Percentiles rank a stretch among this genome's conserved stretches.
Conservation (phyloP, 257 asterid genomes). For the Solanum virginianum region DNA sequence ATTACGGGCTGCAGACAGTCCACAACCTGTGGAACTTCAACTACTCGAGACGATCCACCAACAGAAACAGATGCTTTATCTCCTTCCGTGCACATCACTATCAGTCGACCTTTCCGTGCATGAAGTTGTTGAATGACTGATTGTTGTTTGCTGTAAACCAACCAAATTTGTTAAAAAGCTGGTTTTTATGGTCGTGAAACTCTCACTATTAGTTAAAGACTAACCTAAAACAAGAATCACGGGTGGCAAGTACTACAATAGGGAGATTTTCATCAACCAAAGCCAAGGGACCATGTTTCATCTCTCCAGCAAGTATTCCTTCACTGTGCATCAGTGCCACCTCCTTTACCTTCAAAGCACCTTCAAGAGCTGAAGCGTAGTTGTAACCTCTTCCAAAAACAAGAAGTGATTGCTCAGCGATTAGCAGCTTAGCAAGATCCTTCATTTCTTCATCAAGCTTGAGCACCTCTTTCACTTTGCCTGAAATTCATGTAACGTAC, state of each 20-base stretch:
- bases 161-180: neutral
- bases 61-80: conserved; percentile 68
- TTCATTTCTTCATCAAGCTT: conserved; percentile 87
- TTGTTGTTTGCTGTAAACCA: conserved; percentile 72
- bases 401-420: conserved; percentile 88
- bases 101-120: conserved; percentile 92
- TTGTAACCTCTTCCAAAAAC: conserved; percentile 97
- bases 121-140: conserved; percentile 98
- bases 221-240: conserved; percentile 91
- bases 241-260: conserved; percentile 85
- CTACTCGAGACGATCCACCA: conserved; percentile 79
- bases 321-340: conserved; percentile 98
- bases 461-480: conserved; percentile 79
- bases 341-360: conserved; percentile 97
- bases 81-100: conserved; percentile 87
- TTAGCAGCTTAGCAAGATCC: conserved; percentile 67
- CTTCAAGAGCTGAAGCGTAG: conserved; percentile 92
- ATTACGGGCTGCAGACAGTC: conserved; percentile 96
- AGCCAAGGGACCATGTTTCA: conserved; percentile 99
- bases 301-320: conserved; percentile 98
- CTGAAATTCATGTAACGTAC: conserved; percentile 25
- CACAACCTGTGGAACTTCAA: conserved; percentile 85
- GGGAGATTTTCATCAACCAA: conserved; percentile 93
- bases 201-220: neutral
- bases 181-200: neutral